Evolutionary conservation across 1,139 yeast genomes (phyloP), one percentile per base, ranked within the genome.

Genomic region (Pneumocystis canis): DNA sequence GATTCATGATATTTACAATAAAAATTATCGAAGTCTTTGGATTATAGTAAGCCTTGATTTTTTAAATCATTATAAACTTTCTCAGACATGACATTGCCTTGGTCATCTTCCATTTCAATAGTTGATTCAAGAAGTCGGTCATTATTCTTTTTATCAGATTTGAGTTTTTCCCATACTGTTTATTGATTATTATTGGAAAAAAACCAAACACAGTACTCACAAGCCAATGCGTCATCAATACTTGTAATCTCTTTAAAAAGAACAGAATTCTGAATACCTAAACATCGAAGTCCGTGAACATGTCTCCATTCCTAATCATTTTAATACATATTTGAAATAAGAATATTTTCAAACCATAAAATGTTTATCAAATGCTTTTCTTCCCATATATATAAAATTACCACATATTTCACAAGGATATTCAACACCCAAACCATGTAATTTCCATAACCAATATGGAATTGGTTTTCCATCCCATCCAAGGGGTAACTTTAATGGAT

Each of bases 401-500:
- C 96, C 95, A 72, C 99, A 92, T 4, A 92, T 81, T 72, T 94
- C 97, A 74, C 99, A 92, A 1, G 76, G 72, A 69, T 83, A 88
- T 61, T 80, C 82, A 62, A 82, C 81, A 64, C 87, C 89, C 14
- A 90, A 77, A 0, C 98, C 98, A 70, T 89, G 92, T 41, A 89
- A 77, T 72, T 90, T 92, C 78, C 84, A 90, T 35, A 92, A 76
- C 99, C 99, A 92, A 65, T 79, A 83, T 0, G 98, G 98, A 54
- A 92, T 89, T 0, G 97, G 97, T 57, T 80, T 80, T 0, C 97
- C 97, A 73, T 90, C 96, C 41, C 88, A 80, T 0, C 96, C 97
- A 0, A 88, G 67, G 0, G 96, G 96, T 63, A 88, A 73, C 66
- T 85, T 82, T 64, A 82, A 77, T 5, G 85, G 82, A 63, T 76